Conservation (phyloP, 2,329 filamentous ascomycete species). For the Fusarium sp. region DNA sequence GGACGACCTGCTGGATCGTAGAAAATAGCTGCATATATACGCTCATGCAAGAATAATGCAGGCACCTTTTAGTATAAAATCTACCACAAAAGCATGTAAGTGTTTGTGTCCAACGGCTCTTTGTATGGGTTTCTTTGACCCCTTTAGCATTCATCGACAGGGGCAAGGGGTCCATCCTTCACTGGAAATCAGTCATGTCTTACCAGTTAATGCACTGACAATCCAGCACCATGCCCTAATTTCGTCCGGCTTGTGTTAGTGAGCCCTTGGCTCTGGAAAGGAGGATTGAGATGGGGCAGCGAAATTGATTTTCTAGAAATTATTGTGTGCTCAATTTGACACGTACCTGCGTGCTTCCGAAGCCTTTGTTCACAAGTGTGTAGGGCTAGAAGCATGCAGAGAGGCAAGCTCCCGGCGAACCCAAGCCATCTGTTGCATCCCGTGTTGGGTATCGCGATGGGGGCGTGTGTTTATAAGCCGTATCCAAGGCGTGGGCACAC, state of each 20-base stretch:
- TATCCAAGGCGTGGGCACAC: conserved; percentile 27
- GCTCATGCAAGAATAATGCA: conserved; percentile 32
- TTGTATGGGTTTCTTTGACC: conserved; percentile 26
- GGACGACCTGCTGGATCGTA: conserved; percentile 28
- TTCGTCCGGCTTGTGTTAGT: conserved; percentile 27
- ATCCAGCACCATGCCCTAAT: conserved; percentile 43
- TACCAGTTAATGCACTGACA: conserved; percentile 31
- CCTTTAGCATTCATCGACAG: conserved; percentile 30
- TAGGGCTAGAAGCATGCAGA: conserved; percentile 41
- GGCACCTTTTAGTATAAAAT: conserved; percentile 11
- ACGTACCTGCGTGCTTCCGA: conserved; percentile 37
- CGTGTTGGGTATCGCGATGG: conserved; percentile 30
- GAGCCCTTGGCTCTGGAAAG: conserved; percentile 33
- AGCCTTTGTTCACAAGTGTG: conserved; percentile 26
- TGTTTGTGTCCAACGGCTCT: conserved; percentile 28
- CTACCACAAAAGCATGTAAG: conserved; percentile 7
- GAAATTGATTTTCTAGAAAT: conserved; percentile 33
- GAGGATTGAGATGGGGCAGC: conserved; percentile 40
- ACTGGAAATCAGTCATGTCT: conserved; percentile 31
- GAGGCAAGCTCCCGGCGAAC: conserved; percentile 34
- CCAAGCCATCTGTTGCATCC: conserved; percentile 37
- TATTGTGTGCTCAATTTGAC: conserved; percentile 37
- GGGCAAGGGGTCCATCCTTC: conserved; percentile 32
- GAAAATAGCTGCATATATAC: conserved; percentile 20
- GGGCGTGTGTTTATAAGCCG: conserved; percentile 42